A percentile compares a stretch with the other conserved stretches of the same genome.
phyloP scores from a whole-genome alignment of 2,329 filamentous ascomycete species.

The Raffaelea deltoideospora region DNA sequence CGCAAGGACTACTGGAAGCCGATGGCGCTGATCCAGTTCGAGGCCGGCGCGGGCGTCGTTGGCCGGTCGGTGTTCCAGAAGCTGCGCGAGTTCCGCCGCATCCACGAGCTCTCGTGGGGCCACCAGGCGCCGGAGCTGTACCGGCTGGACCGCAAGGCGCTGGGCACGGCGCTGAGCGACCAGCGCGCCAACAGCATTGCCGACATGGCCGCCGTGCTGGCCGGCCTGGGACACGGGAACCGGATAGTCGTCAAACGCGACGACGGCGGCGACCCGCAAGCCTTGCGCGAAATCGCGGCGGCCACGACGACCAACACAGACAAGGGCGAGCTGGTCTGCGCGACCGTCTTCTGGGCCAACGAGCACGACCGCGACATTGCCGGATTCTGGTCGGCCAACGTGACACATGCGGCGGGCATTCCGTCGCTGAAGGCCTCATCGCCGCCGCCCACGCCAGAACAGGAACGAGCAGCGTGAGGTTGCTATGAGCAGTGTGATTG shows the following conservation, averaged over 20 bases:
- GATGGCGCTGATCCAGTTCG: conserved; percentile 44
- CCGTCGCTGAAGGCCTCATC: conserved; percentile 8
- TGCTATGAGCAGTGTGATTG: too few relatives aligned
- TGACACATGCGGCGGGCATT: conserved; percentile 31
- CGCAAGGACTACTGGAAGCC: conserved; percentile 54
- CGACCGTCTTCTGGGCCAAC: conserved; percentile 37
- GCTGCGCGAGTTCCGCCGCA: conserved; percentile 46
- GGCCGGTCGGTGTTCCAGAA: conserved; percentile 47
- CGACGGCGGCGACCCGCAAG: neutral
- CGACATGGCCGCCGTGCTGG: conserved; percentile 45
- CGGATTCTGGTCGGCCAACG: conserved; percentile 33
- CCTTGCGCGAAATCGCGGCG: conserved; percentile 2
- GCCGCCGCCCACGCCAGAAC: too few relatives aligned
- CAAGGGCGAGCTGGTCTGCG: conserved; percentile 11
- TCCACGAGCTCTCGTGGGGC: conserved; percentile 48
- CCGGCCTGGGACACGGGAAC: conserved; percentile 35
- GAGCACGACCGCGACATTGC: conserved; percentile 31
- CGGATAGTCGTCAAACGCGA: conserved; percentile 22
- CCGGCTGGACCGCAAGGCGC: conserved; percentile 24
- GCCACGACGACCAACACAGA: conserved; percentile 1
- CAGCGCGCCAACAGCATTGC: conserved; percentile 48
- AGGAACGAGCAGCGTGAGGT: neutral
- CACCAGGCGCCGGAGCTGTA: conserved; percentile 24
- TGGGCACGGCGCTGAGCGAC: conserved; percentile 38
- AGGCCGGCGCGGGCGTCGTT: conserved; percentile 30